Evolutionary conservation across 345 rosid species (phyloP).

Genomic region (Lumnitzera racemosa): DNA sequence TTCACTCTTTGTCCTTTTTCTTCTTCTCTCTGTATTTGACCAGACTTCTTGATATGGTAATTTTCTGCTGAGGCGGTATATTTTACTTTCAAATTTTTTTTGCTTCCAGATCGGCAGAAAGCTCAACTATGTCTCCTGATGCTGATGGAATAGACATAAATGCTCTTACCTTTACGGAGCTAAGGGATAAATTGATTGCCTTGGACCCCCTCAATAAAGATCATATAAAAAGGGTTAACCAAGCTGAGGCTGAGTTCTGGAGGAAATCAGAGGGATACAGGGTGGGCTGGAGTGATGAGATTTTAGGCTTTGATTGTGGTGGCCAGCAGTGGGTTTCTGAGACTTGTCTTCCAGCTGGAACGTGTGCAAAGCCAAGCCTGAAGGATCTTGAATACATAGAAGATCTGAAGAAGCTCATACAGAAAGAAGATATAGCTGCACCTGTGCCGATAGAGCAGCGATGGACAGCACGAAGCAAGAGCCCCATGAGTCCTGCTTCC

Average conservation of each 20-base stretch:
- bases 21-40: too few relatives aligned
- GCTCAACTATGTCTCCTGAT: constrained; percentile 33
- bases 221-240: constrained; percentile 67
- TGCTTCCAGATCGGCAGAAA: constrained; percentile 40
- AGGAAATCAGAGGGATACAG: constrained; percentile 91
- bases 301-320: constrained; percentile 96
- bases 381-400: constrained; percentile 90
- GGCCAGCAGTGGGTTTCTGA: constrained; percentile 99
- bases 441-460: constrained; percentile 95
- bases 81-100: constrained; percentile 13
- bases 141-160: constrained; percentile 42
- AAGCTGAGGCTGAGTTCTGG: constrained; percentile 97
- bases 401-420: constrained; percentile 70
- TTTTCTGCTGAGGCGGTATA: not conserved
- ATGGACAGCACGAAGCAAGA: constrained; percentile 85
- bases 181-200: constrained; percentile 86
- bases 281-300: constrained; percentile 96
- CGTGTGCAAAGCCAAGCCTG: constrained; percentile 77
- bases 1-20: not conserved
- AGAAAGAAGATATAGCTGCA: constrained; percentile 74
- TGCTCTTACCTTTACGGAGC: constrained; percentile 75
- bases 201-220: constrained; percentile 88
- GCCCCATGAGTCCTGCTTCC: constrained; percentile 84
- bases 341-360: constrained; percentile 91
- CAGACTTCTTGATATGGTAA: not conserved